These are phyloP conservation scores for Tetrahymena elliotti DNA, from an alignment of 73 alveolate genomes.

Conservation along the genomic window DNA sequence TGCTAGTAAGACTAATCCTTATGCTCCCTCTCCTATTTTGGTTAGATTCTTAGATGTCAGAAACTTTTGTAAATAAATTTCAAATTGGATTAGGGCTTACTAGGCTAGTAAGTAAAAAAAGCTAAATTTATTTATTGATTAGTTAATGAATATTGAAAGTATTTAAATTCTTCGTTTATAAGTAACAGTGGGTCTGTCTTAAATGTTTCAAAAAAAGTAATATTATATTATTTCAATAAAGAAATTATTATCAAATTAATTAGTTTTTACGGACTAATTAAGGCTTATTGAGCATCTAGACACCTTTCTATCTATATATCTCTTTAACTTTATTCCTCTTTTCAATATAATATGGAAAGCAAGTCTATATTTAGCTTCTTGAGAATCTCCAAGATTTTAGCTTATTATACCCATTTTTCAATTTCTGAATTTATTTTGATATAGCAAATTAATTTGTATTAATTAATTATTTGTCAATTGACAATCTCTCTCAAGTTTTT, in stretches of 20 bases:
- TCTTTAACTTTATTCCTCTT: background rate
- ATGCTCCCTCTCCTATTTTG: background rate
- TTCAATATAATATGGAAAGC: background rate
- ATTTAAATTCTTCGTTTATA: no score
- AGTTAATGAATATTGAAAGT: no score
- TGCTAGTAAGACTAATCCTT: background rate
- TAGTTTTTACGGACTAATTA: background rate
- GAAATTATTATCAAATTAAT: no score
- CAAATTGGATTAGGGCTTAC: background rate
- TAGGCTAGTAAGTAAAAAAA: background rate
- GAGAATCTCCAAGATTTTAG: background rate
- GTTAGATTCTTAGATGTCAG: background rate
- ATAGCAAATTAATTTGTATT: background rate
- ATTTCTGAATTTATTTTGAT: no score
- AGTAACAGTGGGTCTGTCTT: no score
- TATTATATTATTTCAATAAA: no score
- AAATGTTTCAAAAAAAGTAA: background rate
- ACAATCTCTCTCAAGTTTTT: background rate
- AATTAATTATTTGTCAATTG: no score
- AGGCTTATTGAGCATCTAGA: background rate
- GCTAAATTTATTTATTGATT: no score
- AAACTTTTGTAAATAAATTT: no score
- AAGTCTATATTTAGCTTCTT: background rate
- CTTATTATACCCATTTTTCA: background rate
- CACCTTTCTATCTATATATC: background rate